A percentile compares a stretch with the other conserved stretches of the same genome.
Conservation (phyloP, 2,329 filamentous ascomycete species). For the Pseudocercospora fuligena region DNA sequence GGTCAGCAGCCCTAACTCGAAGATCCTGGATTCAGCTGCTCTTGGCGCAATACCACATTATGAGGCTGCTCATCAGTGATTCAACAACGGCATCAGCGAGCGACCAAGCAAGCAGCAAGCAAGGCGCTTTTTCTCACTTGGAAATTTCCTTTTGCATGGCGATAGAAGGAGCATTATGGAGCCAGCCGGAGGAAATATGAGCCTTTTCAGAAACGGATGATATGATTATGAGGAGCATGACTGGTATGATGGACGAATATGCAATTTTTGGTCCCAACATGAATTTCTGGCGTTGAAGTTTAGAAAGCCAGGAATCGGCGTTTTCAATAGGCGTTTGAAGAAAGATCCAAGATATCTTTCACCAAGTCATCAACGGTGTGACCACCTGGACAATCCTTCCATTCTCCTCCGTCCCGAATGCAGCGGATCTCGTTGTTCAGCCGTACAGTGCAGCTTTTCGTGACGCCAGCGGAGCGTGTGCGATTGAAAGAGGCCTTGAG, state of each 20-base stretch:
- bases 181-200: background rate
- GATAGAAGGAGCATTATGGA: conserved; percentile 10
- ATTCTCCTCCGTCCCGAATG: conserved; percentile 76
- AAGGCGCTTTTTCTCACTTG: background rate
- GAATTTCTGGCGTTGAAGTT: background rate
- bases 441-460: conserved; percentile 58
- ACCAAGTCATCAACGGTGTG: conserved; percentile 73
- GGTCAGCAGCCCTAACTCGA: background rate
- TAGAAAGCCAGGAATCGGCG: background rate
- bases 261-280: background rate
- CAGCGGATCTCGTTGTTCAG: conserved; percentile 82
- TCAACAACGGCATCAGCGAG: background rate
- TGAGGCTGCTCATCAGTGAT: background rate
- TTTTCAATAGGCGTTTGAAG: conserved; percentile 11
- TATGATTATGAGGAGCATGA: conserved; percentile 23
- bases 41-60: background rate
- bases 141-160: conserved; percentile 17
- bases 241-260: background rate
- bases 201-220: conserved; percentile 4
- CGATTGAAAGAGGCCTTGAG: conserved; percentile 67
- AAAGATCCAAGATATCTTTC: conserved; percentile 62
- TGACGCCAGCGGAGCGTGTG: conserved; percentile 56
- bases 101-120: background rate
- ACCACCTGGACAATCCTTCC: conserved; percentile 77
- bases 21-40: background rate